Evolutionary conservation across 495 filamentous ascomycete genomes (phyloP).

Genomic region (Daldinia decipiens): DNA sequence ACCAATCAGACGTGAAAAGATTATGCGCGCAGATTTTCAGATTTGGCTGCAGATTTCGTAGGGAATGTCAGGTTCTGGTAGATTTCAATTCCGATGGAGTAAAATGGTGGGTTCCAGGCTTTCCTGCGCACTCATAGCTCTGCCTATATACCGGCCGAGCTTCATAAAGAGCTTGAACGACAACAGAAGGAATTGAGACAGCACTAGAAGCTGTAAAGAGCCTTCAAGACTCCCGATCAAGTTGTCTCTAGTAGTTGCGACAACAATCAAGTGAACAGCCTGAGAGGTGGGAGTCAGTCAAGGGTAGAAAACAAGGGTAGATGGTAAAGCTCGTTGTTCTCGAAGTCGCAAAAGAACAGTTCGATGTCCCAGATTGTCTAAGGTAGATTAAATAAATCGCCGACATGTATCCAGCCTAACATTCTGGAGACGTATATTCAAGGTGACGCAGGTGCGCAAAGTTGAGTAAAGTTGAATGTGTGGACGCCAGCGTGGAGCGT

Average conservation of each 20-base stretch:
- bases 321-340: conserved; percentile 46
- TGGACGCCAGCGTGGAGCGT: conserved; percentile 19
- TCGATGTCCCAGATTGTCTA: conserved; percentile 43
- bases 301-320: conserved; percentile 38
- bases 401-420: conserved; percentile 19
- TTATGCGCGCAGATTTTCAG: conserved; percentile 21
- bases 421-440: neutral
- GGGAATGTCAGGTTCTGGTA: conserved; percentile 18
- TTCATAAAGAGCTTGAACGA: conserved; percentile 32
- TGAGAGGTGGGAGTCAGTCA: conserved; percentile 31
- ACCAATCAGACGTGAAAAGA: conserved; percentile 22
- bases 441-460: neutral
- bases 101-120: conserved; percentile 46
- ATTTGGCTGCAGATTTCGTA: conserved; percentile 10
- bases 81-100: conserved; percentile 35
- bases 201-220: conserved; percentile 47
- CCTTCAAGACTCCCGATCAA: conserved; percentile 40
- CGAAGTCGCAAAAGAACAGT: conserved; percentile 46
- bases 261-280: conserved; percentile 25
- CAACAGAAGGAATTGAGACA: conserved; percentile 42
- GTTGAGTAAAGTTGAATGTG: conserved; percentile 8
- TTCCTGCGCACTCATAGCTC: conserved; percentile 42
- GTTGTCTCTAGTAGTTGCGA: conserved; percentile 46
- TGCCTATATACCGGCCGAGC: conserved; percentile 44
- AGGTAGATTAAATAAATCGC: conserved; percentile 2